These are phyloP conservation scores for Candida broadrunensis DNA, from an alignment of 805 yeast species.

Conservation along the genomic window DNA sequence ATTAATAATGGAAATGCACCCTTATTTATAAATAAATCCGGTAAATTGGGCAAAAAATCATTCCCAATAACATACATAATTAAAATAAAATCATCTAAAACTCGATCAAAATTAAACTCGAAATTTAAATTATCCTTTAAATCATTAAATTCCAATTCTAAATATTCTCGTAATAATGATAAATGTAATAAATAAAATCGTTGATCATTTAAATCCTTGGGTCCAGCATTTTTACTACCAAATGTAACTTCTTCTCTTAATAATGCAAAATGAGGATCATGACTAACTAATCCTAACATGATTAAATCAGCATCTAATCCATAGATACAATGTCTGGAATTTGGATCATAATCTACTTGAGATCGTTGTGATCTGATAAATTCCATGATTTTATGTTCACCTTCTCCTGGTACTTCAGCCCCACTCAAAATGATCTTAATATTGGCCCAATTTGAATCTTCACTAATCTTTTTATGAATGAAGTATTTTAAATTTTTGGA, in stretches of 20 bases:
- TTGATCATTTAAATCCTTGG: slow-evolving; percentile 65
- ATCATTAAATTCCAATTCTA: slow-evolving; percentile 79
- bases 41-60: slow-evolving; percentile 95
- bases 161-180: slow-evolving; percentile 84
- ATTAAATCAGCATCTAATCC: slow-evolving; percentile 96
- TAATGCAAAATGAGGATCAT: slow-evolving; percentile 93
- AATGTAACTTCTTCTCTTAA: slow-evolving; percentile 94
- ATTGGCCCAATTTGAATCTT: slow-evolving; percentile 83
- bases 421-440: slow-evolving; percentile 79
- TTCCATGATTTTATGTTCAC: slow-evolving; percentile 97
- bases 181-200: slow-evolving; percentile 80
- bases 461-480: slow-evolving; percentile 81
- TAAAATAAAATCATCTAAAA: slow-evolving; percentile 88
- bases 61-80: slow-evolving; percentile 95
- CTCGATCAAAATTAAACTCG: slow-evolving; percentile 79
- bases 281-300: slow-evolving; percentile 86
- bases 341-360: slow-evolving; percentile 69
- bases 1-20: slow-evolving; percentile 95
- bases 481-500: slow-evolving; percentile 81
- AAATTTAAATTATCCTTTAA: slow-evolving; percentile 63
- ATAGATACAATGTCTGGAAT: slow-evolving; percentile 88
- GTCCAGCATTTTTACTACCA: slow-evolving; percentile 48
- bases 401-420: slow-evolving; percentile 97
- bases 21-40: slow-evolving; percentile 87
- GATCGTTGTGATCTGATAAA: slow-evolving; percentile 77